phyloP scores from a whole-genome alignment of 2,329 filamentous ascomycete genomes.

The Pyrenophora teres region DNA sequence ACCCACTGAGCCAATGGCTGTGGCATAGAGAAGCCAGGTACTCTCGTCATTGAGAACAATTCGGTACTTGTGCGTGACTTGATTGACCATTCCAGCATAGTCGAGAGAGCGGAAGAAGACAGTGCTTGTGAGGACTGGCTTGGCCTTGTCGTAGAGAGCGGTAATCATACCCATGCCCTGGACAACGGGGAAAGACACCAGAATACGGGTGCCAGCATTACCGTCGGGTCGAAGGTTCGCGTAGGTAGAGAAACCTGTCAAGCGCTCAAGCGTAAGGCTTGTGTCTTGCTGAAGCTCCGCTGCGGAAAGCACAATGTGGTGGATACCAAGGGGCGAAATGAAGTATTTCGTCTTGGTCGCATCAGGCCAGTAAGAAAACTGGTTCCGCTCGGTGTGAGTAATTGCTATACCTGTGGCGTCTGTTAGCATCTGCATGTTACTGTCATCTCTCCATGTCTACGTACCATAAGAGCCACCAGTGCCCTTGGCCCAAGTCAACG shows the following conservation, averaged over 20 bases:
- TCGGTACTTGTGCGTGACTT: slow-evolving; percentile 48
- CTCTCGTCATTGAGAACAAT: slow-evolving; percentile 57
- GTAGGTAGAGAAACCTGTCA: slow-evolving; percentile 64
- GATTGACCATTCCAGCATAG: slow-evolving; percentile 32
- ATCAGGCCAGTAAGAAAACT: slow-evolving; percentile 59
- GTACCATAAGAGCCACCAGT: slow-evolving; percentile 71
- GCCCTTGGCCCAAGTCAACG: slow-evolving; percentile 53
- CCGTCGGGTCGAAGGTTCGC: slow-evolving; percentile 64
- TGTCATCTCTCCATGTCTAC: not conserved
- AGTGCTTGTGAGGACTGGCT: slow-evolving; percentile 73
- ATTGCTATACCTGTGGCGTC: slow-evolving; percentile 61
- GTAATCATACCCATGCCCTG: slow-evolving; percentile 92
- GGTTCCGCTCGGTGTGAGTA: slow-evolving; percentile 71
- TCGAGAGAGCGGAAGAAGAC: slow-evolving; percentile 73
- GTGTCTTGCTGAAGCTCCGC: slow-evolving; percentile 70
- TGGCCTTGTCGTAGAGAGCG: slow-evolving; percentile 71
- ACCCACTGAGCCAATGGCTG: slow-evolving; percentile 58
- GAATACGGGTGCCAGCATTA: slow-evolving; percentile 57
- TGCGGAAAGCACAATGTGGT: slow-evolving; percentile 81
- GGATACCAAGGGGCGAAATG: slow-evolving; percentile 80
- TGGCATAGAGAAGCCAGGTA: slow-evolving; percentile 80
- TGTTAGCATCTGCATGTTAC: not conserved
- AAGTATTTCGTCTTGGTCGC: slow-evolving; percentile 65
- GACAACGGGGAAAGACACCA: slow-evolving; percentile 78
- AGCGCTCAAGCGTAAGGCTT: slow-evolving; percentile 57